Evolutionary conservation across 495 filamentous ascomycete genomes (phyloP).

Genomic region (Hyaloscypha variabilis): DNA sequence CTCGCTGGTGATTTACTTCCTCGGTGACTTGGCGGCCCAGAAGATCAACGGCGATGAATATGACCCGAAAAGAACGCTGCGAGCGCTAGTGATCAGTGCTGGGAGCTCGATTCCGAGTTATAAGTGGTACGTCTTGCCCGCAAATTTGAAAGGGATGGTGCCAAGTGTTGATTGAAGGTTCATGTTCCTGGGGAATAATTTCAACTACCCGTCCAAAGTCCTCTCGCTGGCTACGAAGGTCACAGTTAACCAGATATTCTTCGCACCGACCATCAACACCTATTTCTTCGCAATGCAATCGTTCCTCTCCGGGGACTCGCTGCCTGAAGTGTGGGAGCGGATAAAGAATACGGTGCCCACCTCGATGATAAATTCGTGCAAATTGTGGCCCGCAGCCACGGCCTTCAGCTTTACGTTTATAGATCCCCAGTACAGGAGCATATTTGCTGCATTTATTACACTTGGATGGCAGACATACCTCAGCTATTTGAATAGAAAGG

Average conservation of each 20-base stretch:
- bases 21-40: constrained; percentile 83
- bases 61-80: constrained; percentile 67
- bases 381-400: constrained; percentile 89
- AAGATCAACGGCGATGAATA: constrained; percentile 61
- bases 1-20: constrained; percentile 75
- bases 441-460: constrained; percentile 77
- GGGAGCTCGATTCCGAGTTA: constrained; percentile 76
- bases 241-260: constrained; percentile 75
- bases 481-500: constrained; percentile 76
- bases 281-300: constrained; percentile 92
- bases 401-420: constrained; percentile 88
- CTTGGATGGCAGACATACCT: constrained; percentile 94
- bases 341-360: constrained; percentile 75
- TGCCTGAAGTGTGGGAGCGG: constrained; percentile 65
- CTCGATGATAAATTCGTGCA: constrained; percentile 76
- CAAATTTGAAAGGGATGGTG: background rate
- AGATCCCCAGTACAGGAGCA: constrained; percentile 71
- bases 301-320: constrained; percentile 57
- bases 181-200: constrained; percentile 73
- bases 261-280: constrained; percentile 85
- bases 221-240: constrained; percentile 77
- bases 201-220: constrained; percentile 76
- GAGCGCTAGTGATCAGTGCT: constrained; percentile 74
- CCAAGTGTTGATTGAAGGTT: constrained; percentile 59
- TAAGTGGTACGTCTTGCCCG: constrained; percentile 60